Evolutionary conservation across 306 rosid species (phyloP).

Genomic region (Castanea sativa): DNA sequence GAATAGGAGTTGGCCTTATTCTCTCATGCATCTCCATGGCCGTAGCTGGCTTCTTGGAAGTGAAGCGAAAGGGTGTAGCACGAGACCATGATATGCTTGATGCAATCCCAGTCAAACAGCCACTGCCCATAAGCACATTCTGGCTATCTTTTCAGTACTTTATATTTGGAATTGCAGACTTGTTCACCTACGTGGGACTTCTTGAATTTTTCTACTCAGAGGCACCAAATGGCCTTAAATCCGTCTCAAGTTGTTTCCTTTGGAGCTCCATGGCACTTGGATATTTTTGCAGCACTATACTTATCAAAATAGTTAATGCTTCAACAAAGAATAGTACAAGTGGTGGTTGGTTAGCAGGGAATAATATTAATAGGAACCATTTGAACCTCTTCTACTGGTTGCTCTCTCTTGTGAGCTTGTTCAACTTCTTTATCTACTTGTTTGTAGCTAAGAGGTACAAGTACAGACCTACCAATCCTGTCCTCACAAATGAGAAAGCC

Average conservation of each 20-base stretch:
- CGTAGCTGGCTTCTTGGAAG: slow-evolving; percentile 64
- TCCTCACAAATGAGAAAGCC: slow-evolving; percentile 15
- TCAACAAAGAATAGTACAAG: slow-evolving; percentile 55
- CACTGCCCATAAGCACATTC: slow-evolving; percentile 80
- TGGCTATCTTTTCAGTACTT: slow-evolving; percentile 90
- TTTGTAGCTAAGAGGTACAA: slow-evolving; percentile 66
- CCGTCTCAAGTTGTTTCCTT: slow-evolving; percentile 81
- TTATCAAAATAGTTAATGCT: slow-evolving; percentile 65
- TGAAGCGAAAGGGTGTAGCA: slow-evolving; percentile 69
- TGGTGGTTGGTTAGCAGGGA: slow-evolving; percentile 83
- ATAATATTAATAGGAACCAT: slow-evolving; percentile 78
- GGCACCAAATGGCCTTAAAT: slow-evolving; percentile 73
- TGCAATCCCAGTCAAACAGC: slow-evolving; percentile 57
- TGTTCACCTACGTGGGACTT: slow-evolving; percentile 81
- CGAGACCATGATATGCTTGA: slow-evolving; percentile 61
- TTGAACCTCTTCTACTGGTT: slow-evolving; percentile 72
- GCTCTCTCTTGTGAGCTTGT: slow-evolving; percentile 68
- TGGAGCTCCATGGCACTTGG: slow-evolving; percentile 95
- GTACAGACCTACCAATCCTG: slow-evolving; percentile 49
- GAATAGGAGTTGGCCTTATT: slow-evolving; percentile 79
- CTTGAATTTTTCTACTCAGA: slow-evolving; percentile 93
- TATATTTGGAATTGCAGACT: slow-evolving; percentile 90
- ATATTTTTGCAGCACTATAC: slow-evolving; percentile 67
- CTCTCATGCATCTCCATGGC: slow-evolving; percentile 87
- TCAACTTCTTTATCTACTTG: slow-evolving; percentile 65